A percentile compares a stretch with the other conserved stretches of the same genome.
Evolutionary conservation across 208 protist genomes (phyloP).

Genomic region (Trypanosomatidae sp.): DNA sequence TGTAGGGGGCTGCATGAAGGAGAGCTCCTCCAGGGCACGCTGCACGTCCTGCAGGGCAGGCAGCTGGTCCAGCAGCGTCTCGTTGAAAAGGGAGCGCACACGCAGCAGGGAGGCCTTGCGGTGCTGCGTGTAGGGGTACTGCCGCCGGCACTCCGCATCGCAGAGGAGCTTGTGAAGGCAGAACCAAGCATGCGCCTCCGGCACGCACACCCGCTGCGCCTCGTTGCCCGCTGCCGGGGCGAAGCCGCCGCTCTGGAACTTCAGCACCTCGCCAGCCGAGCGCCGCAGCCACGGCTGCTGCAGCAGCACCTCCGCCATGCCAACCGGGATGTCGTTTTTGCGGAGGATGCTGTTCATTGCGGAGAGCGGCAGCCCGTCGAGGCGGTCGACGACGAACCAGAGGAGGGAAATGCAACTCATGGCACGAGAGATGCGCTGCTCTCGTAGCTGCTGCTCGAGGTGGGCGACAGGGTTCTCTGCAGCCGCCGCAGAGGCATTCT

Average conservation of each 20-base stretch:
- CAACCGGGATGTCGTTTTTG: constrained; percentile 87
- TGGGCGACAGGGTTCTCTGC: constrained; percentile 17
- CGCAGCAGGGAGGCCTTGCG: constrained; percentile 83
- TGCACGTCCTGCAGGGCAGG: constrained; percentile 79
- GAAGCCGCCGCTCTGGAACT: constrained; percentile 73
- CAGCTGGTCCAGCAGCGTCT: constrained; percentile 91
- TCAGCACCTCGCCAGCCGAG: constrained; percentile 32
- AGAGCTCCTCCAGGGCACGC: constrained; percentile 88
- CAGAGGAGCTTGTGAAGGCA: constrained; percentile 87
- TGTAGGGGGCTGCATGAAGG: constrained; percentile 86
- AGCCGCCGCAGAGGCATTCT: background rate
- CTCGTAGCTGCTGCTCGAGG: constrained; percentile 45
- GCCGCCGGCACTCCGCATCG: constrained; percentile 70
- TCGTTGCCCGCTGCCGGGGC: constrained; percentile 51
- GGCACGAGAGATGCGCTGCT: constrained; percentile 49
- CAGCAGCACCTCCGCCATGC: constrained; percentile 75
- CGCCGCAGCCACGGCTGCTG: constrained; percentile 85
- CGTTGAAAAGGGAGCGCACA: constrained; percentile 73
- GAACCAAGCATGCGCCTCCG: constrained; percentile 92
- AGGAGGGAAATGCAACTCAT: constrained; percentile 85
- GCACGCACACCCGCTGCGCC: constrained; percentile 69
- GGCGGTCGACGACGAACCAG: constrained; percentile 89
- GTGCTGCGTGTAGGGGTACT: constrained; percentile 82
- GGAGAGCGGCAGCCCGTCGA: constrained; percentile 68
- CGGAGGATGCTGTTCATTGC: constrained; percentile 70